These are phyloP conservation scores for Fagus crenata DNA, from an alignment of 306 rosid genomes.

Conservation along the genomic window DNA sequence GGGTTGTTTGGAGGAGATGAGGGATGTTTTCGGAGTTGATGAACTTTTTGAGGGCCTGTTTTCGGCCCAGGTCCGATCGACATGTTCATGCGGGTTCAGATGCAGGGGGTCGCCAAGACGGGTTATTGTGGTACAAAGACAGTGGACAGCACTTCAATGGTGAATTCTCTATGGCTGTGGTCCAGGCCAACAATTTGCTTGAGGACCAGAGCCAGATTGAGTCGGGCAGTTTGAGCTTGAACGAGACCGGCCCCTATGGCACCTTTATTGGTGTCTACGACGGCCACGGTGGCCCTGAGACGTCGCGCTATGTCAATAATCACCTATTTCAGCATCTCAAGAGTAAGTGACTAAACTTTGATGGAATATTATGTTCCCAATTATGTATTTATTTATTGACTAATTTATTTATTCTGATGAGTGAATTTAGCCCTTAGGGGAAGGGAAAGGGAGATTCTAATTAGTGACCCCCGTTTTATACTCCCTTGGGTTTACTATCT, in stretches of 20 bases:
- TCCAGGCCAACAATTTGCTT: slow-evolving; percentile 69
- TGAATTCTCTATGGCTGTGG: slow-evolving; percentile 72
- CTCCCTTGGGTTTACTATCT: background rate
- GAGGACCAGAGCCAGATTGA: slow-evolving; percentile 76
- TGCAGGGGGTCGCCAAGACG: slow-evolving; percentile 62
- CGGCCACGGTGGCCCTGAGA: slow-evolving; percentile 77
- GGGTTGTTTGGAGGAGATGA: slow-evolving; percentile 62
- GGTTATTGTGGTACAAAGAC: slow-evolving; percentile 70
- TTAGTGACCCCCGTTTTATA: background rate
- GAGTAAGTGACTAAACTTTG: slow-evolving; percentile 42
- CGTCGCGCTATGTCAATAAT: slow-evolving; percentile 56
- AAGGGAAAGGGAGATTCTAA: background rate
- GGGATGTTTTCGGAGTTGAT: slow-evolving; percentile 74
- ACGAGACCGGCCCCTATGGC: slow-evolving; percentile 61
- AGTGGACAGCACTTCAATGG: slow-evolving; percentile 60
- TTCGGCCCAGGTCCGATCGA: slow-evolving; percentile 56
- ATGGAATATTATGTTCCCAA: background rate
- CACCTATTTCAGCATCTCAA: slow-evolving; percentile 66
- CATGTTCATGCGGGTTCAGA: slow-evolving; percentile 41
- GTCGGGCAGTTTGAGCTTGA: slow-evolving; percentile 57
- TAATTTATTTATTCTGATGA: background rate
- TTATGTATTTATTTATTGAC: too few relatives aligned
- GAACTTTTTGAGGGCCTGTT: slow-evolving; percentile 64
- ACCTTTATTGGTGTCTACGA: slow-evolving; percentile 65
- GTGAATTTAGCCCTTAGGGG: background rate